Percentiles rank a stretch among this genome's conserved stretches.
Evolutionary conservation across 495 filamentous ascomycete species (phyloP).

Genomic region (Aspergillus steynii): DNA sequence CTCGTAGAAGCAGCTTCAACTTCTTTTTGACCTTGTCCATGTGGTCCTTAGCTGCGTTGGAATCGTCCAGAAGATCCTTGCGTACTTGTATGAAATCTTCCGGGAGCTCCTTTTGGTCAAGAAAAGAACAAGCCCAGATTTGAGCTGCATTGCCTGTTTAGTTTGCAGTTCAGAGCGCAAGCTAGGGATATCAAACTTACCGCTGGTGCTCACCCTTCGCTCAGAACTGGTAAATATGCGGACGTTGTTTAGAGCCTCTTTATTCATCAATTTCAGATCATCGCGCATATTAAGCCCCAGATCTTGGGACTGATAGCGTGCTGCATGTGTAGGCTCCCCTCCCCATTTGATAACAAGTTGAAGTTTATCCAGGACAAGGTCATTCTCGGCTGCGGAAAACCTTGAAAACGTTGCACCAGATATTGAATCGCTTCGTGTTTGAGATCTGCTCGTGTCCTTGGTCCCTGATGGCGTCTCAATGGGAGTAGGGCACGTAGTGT

Average conservation of each 20-base stretch:
- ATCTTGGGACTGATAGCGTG: conserved; percentile 92
- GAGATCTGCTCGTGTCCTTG: conserved; percentile 37
- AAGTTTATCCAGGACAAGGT: conserved; percentile 87
- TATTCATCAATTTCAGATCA: conserved; percentile 90
- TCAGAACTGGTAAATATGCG: conserved; percentile 93
- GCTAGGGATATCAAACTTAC: conserved; percentile 37
- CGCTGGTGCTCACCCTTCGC: conserved; percentile 87
- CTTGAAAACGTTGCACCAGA: conserved; percentile 85
- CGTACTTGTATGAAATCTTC: conserved; percentile 82
- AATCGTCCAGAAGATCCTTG: conserved; percentile 95
- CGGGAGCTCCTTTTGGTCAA: conserved; percentile 81
- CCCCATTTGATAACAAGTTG: conserved; percentile 99
- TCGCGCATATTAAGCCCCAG: conserved; percentile 93
- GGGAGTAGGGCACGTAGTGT: conserved; percentile 23
- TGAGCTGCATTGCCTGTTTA: conserved; percentile 58
- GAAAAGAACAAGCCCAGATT: conserved; percentile 91
- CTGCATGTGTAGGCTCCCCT: conserved; percentile 95
- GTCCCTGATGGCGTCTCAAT: conserved; percentile 22
- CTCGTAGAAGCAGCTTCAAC: conserved; percentile 83
- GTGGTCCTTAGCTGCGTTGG: conserved; percentile 98
- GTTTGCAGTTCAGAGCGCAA: conserved; percentile 1
- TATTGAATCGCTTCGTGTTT: conserved; percentile 74
- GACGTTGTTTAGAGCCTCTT: conserved; percentile 85
- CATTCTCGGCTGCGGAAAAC: conserved; percentile 85
- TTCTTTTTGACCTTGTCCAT: conserved; percentile 99